These are phyloP conservation scores for Adansonia madagascariensis DNA, from an alignment of 441 rosid genomes.

Conservation along the genomic window DNA sequence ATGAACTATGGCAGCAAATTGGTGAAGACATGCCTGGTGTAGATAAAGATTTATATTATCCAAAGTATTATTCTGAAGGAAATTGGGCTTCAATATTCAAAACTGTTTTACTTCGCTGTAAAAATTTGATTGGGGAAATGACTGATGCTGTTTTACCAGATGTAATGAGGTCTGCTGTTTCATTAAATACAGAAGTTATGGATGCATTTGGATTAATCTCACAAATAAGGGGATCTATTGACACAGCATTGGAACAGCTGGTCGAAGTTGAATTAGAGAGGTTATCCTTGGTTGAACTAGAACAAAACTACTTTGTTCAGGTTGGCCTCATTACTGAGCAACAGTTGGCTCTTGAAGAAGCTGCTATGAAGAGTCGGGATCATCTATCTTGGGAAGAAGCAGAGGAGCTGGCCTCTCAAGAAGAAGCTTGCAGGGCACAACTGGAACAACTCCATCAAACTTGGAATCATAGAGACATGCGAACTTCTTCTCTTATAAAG, in stretches of 20 bases:
- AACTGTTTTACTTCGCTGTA: constrained; percentile 60
- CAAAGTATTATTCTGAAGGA: constrained; percentile 47
- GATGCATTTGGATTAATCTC: constrained; percentile 90
- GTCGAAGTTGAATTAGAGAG: constrained; percentile 81
- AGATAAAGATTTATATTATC: constrained; percentile 40
- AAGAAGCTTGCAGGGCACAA: constrained; percentile 94
- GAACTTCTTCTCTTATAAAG: constrained; percentile 64
- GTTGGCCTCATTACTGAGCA: constrained; percentile 90
- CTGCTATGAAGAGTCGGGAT: constrained; percentile 87
- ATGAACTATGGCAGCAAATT: constrained; percentile 61
- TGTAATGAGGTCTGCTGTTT: constrained; percentile 72
- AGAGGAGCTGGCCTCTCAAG: constrained; percentile 97
- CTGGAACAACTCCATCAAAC: constrained; percentile 85
- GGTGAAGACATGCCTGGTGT: constrained; percentile 46
- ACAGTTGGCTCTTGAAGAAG: constrained; percentile 92
- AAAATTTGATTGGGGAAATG: constrained; percentile 67
- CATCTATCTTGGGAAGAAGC: constrained; percentile 99
- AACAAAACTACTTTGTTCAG: constrained; percentile 82
- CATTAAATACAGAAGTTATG: constrained; percentile 78
- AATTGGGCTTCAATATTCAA: constrained; percentile 72
- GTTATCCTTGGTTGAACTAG: constrained; percentile 82
- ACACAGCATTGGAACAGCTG: constrained; percentile 82
- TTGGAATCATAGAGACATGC: constrained; percentile 88
- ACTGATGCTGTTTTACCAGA: constrained; percentile 73
- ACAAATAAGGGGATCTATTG: constrained; percentile 83